Percentiles rank a stretch among this genome's conserved stretches.
Evolutionary conservation across 2,329 filamentous ascomycete species (phyloP).

Genomic region (Chrysosporium keratinophilum): DNA sequence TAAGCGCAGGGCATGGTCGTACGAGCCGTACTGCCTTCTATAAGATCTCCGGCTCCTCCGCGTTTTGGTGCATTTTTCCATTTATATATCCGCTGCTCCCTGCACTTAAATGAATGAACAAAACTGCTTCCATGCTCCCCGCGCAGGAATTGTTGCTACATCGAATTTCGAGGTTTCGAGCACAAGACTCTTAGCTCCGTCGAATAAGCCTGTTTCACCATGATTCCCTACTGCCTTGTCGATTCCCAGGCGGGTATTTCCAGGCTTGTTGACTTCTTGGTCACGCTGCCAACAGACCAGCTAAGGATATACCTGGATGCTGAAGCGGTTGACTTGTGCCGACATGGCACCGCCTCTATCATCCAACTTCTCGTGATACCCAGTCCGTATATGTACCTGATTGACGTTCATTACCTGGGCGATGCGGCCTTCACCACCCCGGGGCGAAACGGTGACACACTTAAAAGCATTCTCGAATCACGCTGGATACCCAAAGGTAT

Average conservation of each 20-base stretch:
- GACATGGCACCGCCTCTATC: slow-evolving; percentile 40
- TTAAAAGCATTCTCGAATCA: slow-evolving; percentile 40
- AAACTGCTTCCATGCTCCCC: too few relatives aligned
- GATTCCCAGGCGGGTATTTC: not conserved
- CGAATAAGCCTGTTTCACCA: not conserved
- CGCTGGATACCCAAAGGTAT: slow-evolving; percentile 41
- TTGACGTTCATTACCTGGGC: slow-evolving; percentile 38
- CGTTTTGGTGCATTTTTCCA: too few relatives aligned
- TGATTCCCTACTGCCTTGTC: not conserved
- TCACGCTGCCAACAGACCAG: slow-evolving; percentile 19
- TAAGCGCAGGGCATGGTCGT: too few relatives aligned
- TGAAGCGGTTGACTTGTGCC: slow-evolving; percentile 38
- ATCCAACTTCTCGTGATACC: slow-evolving; percentile 32
- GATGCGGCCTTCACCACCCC: slow-evolving; percentile 33
- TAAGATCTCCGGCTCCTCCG: too few relatives aligned
- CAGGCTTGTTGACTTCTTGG: slow-evolving; percentile 19
- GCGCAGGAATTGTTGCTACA: too few relatives aligned
- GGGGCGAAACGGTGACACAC: slow-evolving; percentile 16
- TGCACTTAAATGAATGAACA: too few relatives aligned
- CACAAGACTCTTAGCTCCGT: too few relatives aligned
- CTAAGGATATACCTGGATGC: slow-evolving; percentile 42
- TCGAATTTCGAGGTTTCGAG: too few relatives aligned
- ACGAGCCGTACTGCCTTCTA: too few relatives aligned
- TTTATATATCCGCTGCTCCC: too few relatives aligned
- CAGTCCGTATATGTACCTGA: slow-evolving; percentile 29